Evolutionary conservation across 2,329 filamentous ascomycete species (phyloP), one percentile per base, ranked within the genome.

Genomic region (Botrytis tulipae): DNA sequence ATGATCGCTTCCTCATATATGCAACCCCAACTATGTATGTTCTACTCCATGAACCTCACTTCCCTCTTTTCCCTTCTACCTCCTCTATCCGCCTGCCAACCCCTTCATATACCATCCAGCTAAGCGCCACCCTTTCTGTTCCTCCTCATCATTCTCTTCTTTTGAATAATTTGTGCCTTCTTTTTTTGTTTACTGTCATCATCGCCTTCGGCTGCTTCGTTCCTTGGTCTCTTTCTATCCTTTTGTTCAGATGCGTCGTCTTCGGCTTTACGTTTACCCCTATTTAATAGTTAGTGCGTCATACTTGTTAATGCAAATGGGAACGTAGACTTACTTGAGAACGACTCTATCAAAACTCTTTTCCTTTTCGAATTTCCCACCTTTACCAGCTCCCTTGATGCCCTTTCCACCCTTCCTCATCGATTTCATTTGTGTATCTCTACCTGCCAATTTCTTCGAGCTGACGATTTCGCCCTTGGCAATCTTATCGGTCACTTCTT

Each of bases 121-220:
- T 72, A 77, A 35, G 75, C 73, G 51, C 74, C 66, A n/a, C 76
- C 75, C 54, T 73, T 78, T 42, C 79, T 72, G 61, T 78, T 92
- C 82, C 92, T 92, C 74, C 94, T 89, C 85, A 92, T 88, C 84
- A 92, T 89, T 76, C 94, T 87, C 85, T 97, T 98, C 82, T 93
- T 91, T 67, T 90, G 91, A 82, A 97, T 97, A 80, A 98, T 93
- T 80, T 90, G 91, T 79, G 94, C 93, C 76, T 89, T 84, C 80
- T 87, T 88, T 40, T 88, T 87, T 71, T 89, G 80, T 83, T 85
- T 84, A 75, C 86, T 87, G 78, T 90, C 87, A 67, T 85, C 83
- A 48, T 84, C 82, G 48, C 83, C 82, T 25, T 81, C 68, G 14
- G 63, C 62, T 25, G 57, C 69, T 57, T 62, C 37, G 6, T 66